phyloP scores from a whole-genome alignment of 352 stramenopile species.

The Phytophthora pseudosyringae region DNA sequence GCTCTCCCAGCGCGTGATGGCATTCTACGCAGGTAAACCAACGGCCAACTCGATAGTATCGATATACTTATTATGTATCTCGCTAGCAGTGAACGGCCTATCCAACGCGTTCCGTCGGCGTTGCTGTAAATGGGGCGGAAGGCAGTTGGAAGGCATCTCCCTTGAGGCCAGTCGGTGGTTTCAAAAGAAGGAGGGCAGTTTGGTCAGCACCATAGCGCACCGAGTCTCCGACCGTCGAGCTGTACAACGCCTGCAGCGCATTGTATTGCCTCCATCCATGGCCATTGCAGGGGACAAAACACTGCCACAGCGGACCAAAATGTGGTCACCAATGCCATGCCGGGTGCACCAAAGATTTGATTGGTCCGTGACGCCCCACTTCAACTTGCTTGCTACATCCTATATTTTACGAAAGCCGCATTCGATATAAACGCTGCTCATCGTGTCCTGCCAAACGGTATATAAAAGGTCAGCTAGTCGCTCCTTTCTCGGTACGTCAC shows the following conservation, averaged over 20 bases:
- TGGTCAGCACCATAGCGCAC: background rate
- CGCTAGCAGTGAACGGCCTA: conserved; percentile 7
- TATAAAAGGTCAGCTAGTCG: conserved; percentile 23
- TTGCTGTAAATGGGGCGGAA: conserved; percentile 23
- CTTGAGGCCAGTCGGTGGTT: conserved; percentile 34
- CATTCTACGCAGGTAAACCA: conserved; percentile 2
- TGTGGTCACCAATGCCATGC: background rate
- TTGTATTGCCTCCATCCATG: background rate
- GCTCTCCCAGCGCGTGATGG: conserved; percentile 1
- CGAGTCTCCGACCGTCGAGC: background rate
- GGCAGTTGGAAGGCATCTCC: conserved; percentile 8
- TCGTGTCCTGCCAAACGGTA: background rate
- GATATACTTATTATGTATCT: too few species aligned
- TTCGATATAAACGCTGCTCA: background rate
- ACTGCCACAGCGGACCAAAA: background rate
- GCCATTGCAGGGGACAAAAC: background rate
- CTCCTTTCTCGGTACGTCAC: conserved; percentile 11
- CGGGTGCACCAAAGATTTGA: conserved; percentile 20
- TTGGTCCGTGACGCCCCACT: conserved; percentile 19
- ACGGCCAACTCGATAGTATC: background rate
- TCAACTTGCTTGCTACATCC: conserved; percentile 16
- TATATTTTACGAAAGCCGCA: conserved; percentile 1
- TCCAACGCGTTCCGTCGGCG: conserved; percentile 19
- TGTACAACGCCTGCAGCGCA: background rate
- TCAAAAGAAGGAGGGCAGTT: conserved; percentile 16